phyloP scores from a whole-genome alignment of 495 filamentous ascomycete species.

The Aspergillus cavernicola region DNA sequence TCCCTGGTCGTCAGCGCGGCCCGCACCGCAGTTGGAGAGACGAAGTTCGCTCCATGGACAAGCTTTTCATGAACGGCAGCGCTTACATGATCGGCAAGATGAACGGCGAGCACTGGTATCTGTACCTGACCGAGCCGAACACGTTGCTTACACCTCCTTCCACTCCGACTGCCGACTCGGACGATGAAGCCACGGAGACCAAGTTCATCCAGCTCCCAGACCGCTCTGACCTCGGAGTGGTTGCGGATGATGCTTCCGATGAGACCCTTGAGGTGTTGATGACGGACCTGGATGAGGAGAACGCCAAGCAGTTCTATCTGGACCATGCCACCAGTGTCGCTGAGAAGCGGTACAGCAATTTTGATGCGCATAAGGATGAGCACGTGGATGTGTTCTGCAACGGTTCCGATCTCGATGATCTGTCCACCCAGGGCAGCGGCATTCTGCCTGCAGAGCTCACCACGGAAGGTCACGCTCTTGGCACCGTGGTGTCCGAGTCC shows the following conservation, averaged over 20 bases:
- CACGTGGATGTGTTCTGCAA: slow-evolving; percentile 78
- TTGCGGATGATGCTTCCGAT: slow-evolving; percentile 51
- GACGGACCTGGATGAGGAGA: slow-evolving; percentile 92
- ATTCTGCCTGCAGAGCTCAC: slow-evolving; percentile 68
- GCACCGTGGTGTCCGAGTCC: slow-evolving; percentile 84
- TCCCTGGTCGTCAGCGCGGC: slow-evolving; percentile 88
- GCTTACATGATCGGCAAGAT: slow-evolving; percentile 99
- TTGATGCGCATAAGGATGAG: slow-evolving; percentile 47
- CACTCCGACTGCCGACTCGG: slow-evolving; percentile 58
- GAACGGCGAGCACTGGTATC: slow-evolving; percentile 99
- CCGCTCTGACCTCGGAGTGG: slow-evolving; percentile 26
- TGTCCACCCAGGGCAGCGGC: slow-evolving; percentile 52
- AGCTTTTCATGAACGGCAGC: slow-evolving; percentile 85
- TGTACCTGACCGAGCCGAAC: slow-evolving; percentile 89
- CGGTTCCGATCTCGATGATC: slow-evolving; percentile 62
- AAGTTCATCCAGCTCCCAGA: slow-evolving; percentile 56
- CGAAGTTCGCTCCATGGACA: slow-evolving; percentile 88
- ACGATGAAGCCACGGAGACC: slow-evolving; percentile 59
- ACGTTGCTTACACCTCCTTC: slow-evolving; percentile 78
- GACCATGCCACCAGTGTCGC: slow-evolving; percentile 89
- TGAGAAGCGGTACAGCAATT: slow-evolving; percentile 63
- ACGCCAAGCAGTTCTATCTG: slow-evolving; percentile 95
- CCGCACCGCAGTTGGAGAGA: slow-evolving; percentile 97
- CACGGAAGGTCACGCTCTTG: slow-evolving; percentile 91
- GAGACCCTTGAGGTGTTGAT: slow-evolving; percentile 97